A percentile compares a stretch with the other conserved stretches of the same genome.
Conservation (phyloP, 768 basidiomycete species). For the Kwoniella heveanensis region DNA sequence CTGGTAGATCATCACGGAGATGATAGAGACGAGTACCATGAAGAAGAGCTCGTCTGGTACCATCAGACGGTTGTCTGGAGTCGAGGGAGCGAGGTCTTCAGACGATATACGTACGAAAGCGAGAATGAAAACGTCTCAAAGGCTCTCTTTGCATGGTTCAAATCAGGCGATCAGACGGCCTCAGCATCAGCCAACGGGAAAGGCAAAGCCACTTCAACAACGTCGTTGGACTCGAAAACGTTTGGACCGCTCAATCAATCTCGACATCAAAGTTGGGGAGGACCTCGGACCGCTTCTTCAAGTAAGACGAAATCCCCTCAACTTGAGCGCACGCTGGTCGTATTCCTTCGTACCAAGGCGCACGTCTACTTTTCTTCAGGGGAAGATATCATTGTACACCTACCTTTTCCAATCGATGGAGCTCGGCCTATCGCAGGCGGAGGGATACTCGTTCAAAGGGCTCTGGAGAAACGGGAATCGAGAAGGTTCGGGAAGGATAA, state of each 20-base stretch:
- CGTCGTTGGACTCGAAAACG: conserved; percentile 2
- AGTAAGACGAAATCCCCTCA: background rate
- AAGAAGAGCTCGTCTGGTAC: conserved; percentile 55
- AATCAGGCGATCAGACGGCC: background rate
- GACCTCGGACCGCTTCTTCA: conserved; percentile 19
- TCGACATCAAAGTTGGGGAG: conserved; percentile 26
- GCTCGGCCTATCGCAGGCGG: conserved; percentile 41
- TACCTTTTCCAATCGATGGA: conserved; percentile 48
- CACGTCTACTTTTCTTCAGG: conserved; percentile 50
- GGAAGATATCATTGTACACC: conserved; percentile 40
- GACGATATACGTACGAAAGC: conserved; percentile 47
- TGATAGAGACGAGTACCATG: conserved; percentile 13
- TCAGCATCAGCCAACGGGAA: background rate
- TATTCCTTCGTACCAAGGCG: conserved; percentile 46
- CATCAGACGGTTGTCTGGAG: conserved; percentile 50
- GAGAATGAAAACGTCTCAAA: conserved; percentile 41
- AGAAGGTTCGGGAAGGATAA: conserved; percentile 24
- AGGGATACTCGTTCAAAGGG: conserved; percentile 50
- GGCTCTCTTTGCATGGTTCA: conserved; percentile 52
- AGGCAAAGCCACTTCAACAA: background rate
- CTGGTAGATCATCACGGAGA: conserved; percentile 1
- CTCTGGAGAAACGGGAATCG: conserved; percentile 40
- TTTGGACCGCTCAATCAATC: conserved; percentile 42
- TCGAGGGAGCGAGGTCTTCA: conserved; percentile 40
- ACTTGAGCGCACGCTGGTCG: conserved; percentile 42